Evolutionary conservation across 2,329 filamentous ascomycete genomes (phyloP).

Genomic region (Coleophoma crateriformis): DNA sequence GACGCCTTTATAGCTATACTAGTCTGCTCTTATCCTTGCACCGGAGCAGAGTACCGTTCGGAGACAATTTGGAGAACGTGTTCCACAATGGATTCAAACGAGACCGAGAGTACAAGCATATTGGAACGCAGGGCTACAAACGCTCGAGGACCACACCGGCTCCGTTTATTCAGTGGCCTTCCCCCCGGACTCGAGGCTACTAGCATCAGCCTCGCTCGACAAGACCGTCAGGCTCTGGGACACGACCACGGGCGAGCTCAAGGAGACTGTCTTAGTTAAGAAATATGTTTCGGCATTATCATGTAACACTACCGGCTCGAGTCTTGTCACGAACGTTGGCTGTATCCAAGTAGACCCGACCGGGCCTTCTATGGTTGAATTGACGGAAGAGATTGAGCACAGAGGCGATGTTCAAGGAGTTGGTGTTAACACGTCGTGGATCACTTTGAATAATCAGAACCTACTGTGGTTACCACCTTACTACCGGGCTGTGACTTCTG

Average conservation of each 20-base stretch:
- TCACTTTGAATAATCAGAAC: no score
- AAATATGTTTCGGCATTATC: no score
- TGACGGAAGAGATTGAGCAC: no score
- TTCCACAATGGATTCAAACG: slow-evolving; percentile 1
- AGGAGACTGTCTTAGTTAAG: no score
- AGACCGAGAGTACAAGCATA: slow-evolving; percentile 1
- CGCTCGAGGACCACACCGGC: neutral
- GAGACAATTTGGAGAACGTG: slow-evolving; percentile 3
- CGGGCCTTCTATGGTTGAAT: no score
- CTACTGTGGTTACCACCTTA: no score
- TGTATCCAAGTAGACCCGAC: no score
- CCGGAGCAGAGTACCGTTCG: slow-evolving; percentile 21
- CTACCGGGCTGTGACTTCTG: no score
- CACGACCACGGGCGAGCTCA: neutral
- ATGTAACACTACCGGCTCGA: no score
- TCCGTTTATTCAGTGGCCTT: neutral
- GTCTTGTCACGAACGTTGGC: no score
- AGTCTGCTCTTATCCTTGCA: slow-evolving; percentile 22
- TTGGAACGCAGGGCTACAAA: neutral
- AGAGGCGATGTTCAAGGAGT: no score
- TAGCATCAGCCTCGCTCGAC: neutral
- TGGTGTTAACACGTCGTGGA: no score
- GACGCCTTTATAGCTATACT: slow-evolving; percentile 26
- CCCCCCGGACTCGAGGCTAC: neutral
- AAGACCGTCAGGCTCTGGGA: neutral